Evolutionary conservation across 2,329 filamentous ascomycete genomes (phyloP).

Genomic region (Didymella arachidicola): DNA sequence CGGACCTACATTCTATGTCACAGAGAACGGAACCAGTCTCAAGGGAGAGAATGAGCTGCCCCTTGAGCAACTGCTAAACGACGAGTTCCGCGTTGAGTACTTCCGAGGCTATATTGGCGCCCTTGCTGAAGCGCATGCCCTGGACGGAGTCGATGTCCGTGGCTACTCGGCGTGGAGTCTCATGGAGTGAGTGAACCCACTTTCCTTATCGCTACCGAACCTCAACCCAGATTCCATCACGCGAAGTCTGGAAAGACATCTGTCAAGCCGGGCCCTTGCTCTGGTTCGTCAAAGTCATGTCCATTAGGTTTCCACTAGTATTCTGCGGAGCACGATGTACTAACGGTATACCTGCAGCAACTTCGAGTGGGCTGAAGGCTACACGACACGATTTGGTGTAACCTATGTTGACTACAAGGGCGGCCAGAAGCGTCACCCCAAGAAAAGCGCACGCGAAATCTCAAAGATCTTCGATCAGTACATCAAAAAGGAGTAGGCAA

Average conservation of each 20-base stretch:
- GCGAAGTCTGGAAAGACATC: background rate
- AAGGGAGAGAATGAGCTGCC: constrained; percentile 82
- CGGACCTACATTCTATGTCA: constrained; percentile 81
- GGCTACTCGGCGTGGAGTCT: constrained; percentile 89
- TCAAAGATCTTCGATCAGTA: constrained; percentile 74
- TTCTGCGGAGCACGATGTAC: constrained; percentile 13
- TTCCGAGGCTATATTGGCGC: constrained; percentile 79
- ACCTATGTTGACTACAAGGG: constrained; percentile 83
- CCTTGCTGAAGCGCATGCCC: constrained; percentile 73
- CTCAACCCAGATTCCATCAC: background rate
- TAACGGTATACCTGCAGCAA: constrained; percentile 62
- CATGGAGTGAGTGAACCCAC: constrained; percentile 68
- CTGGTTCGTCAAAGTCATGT: background rate
- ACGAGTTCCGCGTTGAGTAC: constrained; percentile 83
- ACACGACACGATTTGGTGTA: constrained; percentile 84
- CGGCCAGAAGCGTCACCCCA: constrained; percentile 79
- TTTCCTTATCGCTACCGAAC: constrained; percentile 19
- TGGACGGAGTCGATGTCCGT: constrained; percentile 79
- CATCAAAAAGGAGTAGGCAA: constrained; percentile 65
- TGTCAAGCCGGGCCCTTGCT: constrained; percentile 5
- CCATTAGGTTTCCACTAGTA: constrained; percentile 9
- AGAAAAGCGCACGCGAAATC: constrained; percentile 81
- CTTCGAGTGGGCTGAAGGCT: constrained; percentile 92
- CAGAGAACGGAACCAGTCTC: constrained; percentile 86
- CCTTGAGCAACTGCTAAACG: constrained; percentile 74